Evolutionary conservation across 495 filamentous ascomycete genomes (phyloP), one percentile per base, ranked within the genome.

Genomic region (Penicillium ucsense): DNA sequence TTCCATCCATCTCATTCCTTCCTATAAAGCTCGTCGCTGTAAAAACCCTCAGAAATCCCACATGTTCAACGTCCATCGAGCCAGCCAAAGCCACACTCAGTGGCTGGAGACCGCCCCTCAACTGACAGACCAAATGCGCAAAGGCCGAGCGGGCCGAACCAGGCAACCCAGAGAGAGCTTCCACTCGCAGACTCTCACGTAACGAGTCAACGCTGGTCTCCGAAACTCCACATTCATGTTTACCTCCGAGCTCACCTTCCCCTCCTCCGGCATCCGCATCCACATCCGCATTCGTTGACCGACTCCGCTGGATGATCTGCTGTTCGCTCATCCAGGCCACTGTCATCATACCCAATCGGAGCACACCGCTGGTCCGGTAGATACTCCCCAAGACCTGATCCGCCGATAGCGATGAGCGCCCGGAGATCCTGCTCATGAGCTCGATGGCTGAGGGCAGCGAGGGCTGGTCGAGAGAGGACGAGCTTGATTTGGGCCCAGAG

Each of bases 391-490:
- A 37, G 41, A 43, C 43, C 34, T 53, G 39, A 52, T 37, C 38
- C 43, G 43, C 34, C 52, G 31, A 60, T 52, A 69, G 69, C 66
- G 58, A 74, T 74, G 71, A 60, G 59, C 66, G 68, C 65, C 64
- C 65, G 54, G 60, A 56, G 53, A 62, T 54, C 43, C 54, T 57
- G 63, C 69, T 63, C 66, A 74, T 74, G 71, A 72, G 71, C 71
- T 72, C 68, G 66, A 72, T 62, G 68, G 63, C 66, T 56, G 69
- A 72, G 69, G 64, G 64, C 66, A 67, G 55, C 53, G 63, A 68
- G 60, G 68, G 59, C 48, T 57, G 68, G 66, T 61, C 57, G 63
- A 63, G 60, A 60, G 69, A 73, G 61, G 71, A 72, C 62, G 66
- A 71, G 63, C 68, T 73, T 56, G 71, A 72, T 53, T 60, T 72